These are phyloP conservation scores for Solanum chacoense DNA, from an alignment of 305 asterid genomes.

Conservation along the genomic window DNA sequence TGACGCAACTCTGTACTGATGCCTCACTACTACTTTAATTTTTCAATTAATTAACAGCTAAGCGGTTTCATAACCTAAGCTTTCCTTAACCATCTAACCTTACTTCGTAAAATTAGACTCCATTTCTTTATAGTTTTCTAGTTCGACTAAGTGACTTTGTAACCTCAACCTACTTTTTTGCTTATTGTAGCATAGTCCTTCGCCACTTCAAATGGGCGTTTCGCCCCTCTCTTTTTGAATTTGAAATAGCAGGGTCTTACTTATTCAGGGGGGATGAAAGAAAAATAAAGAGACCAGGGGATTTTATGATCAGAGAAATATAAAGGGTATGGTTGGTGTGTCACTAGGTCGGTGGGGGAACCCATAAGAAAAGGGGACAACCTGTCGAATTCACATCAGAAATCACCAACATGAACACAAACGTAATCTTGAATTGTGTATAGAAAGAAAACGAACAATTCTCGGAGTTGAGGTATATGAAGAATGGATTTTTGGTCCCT, in stretches of 20 bases:
- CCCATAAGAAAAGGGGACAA: not conserved
- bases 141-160: not conserved
- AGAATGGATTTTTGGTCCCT: too few relatives aligned
- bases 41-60: too few relatives aligned
- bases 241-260: not conserved
- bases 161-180: not conserved
- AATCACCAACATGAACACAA: not conserved
- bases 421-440: not conserved
- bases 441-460: not conserved
- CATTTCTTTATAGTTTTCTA: not conserved
- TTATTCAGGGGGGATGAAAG: not conserved
- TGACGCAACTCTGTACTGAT: too few relatives aligned
- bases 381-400: not conserved
- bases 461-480: not conserved
- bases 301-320: not conserved
- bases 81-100: not conserved
- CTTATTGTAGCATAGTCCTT: not conserved
- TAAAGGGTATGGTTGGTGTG: not conserved
- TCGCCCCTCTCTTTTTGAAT: not conserved
- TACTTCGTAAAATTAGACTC: too few relatives aligned
- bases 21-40: too few relatives aligned
- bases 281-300: not conserved
- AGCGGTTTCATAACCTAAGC: not conserved
- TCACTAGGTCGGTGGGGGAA: not conserved
- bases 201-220: not conserved